These are phyloP conservation scores for Leucoagaricus sp. DNA, from an alignment of 1,284 basidiomycete species.

Conservation along the genomic window DNA sequence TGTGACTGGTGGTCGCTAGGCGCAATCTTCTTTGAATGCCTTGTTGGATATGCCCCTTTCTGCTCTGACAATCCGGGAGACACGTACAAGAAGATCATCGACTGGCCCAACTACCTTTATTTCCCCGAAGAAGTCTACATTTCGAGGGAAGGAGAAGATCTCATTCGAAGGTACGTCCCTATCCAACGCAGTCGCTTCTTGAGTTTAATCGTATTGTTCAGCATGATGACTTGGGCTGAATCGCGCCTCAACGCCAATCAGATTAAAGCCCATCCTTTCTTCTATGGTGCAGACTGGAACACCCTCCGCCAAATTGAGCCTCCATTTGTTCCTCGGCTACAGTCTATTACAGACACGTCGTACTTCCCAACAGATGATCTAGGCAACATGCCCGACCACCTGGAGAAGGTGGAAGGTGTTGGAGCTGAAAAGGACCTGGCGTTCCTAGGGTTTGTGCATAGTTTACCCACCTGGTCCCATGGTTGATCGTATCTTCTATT, in stretches of 20 bases:
- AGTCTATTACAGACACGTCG: conserved; percentile 91
- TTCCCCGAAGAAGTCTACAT: conserved; percentile 98
- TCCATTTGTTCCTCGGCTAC: conserved; percentile 92
- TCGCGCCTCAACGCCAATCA: conserved; percentile 81
- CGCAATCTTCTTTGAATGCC: conserved; percentile 98
- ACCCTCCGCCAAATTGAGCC: conserved; percentile 91
- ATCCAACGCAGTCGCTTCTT: background rate
- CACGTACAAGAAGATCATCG: conserved; percentile 98
- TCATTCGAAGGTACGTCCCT: conserved; percentile 72
- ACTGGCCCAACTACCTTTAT: conserved; percentile 88
- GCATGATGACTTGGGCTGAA: conserved; percentile 86
- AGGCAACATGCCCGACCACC: conserved; percentile 78
- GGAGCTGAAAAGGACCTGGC: conserved; percentile 89
- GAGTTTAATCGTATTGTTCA: conserved; percentile 25
- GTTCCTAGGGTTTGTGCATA: conserved; percentile 76
- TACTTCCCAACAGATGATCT: conserved; percentile 99
- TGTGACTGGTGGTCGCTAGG: conserved; percentile 99
- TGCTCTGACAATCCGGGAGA: conserved; percentile 98
- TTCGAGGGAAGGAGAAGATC: conserved; percentile 88
- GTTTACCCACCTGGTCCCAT: background rate
- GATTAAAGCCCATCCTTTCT: conserved; percentile 95
- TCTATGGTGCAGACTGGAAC: conserved; percentile 95
- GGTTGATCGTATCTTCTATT: conserved; percentile 13
- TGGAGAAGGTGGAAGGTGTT: conserved; percentile 67
- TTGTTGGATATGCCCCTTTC: conserved; percentile 97